Conservation (phyloP, 805 yeast species). For the Wickerhamiella hasegawae region DNA sequence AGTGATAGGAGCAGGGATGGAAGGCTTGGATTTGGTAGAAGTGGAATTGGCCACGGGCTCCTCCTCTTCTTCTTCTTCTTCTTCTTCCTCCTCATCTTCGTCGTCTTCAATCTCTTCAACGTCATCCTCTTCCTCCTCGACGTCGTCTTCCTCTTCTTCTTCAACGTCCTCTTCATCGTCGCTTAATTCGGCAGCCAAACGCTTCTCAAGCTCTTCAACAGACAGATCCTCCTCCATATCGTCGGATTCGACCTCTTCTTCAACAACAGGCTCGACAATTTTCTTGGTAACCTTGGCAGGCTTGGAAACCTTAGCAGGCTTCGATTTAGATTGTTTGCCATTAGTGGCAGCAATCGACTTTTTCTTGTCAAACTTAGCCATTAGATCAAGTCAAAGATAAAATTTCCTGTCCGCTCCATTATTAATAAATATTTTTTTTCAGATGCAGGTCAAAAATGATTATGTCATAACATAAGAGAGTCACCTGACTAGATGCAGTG, state of each 20-base stretch:
- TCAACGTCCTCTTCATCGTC: conserved; percentile 9
- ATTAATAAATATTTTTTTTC: no score
- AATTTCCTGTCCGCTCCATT: no score
- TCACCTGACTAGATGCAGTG: no score
- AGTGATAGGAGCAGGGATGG: conserved; percentile 6
- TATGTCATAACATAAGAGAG: no score
- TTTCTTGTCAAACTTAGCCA: conserved; percentile 1
- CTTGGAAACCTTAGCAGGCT: not conserved
- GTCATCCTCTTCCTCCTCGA: conserved; percentile 2
- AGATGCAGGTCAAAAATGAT: no score
- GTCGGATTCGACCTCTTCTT: not conserved
- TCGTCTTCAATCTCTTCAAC: conserved; percentile 1
- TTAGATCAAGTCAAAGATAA: no score
- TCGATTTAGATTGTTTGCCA: not conserved
- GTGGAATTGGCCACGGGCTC: not conserved
- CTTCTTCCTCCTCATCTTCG: not conserved
- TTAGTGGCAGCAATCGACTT: not conserved
- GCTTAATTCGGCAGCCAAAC: conserved; percentile 8
- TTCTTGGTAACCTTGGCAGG: not conserved
- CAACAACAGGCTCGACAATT: conserved; percentile 1
- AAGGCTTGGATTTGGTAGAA: not conserved
- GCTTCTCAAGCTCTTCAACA: conserved; percentile 13
- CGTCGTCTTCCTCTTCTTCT: conserved; percentile 3
- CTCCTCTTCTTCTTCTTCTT: conserved; percentile 4
- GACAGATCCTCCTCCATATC: conserved; percentile 8